Percentiles rank a stretch among this genome's conserved stretches.
phyloP scores from a whole-genome alignment of 2,329 filamentous ascomycete genomes.

The Emmonsia crescens region DNA sequence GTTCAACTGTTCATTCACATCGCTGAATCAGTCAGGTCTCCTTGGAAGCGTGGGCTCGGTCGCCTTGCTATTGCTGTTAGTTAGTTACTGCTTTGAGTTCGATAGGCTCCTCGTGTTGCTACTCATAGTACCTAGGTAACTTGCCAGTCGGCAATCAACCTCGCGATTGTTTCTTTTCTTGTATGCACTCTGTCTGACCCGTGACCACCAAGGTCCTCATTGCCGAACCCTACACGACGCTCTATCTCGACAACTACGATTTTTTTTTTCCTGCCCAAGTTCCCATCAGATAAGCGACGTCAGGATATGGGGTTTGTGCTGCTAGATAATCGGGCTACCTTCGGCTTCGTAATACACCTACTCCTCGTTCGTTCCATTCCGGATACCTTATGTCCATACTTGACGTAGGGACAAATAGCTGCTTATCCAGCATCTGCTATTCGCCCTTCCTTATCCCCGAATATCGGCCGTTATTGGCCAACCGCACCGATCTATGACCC shows the following conservation, averaged over 20 bases:
- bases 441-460: neutral
- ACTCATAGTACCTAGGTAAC: no score
- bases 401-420: no score
- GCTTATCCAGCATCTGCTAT: neutral
- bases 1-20: no score
- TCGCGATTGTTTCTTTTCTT: neutral
- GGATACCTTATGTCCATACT: no score
- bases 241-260: neutral
- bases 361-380: neutral
- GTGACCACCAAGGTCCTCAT: constrained; percentile 7
- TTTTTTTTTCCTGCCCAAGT: neutral
- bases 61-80: no score
- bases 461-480: neutral
- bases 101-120: no score
- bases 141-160: no score
- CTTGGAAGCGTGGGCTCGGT: no score
- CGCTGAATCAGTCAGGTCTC: no score
- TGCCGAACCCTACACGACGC: neutral
- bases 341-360: neutral
- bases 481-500: constrained; percentile 5
- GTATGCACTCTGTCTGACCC: neutral
- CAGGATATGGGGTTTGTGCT: neutral
- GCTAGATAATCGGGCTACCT: neutral
- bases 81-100: no score
- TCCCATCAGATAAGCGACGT: neutral